Percentiles rank a stretch among this genome's conserved stretches.
phyloP scores from a whole-genome alignment of 2,329 filamentous ascomycete genomes.

The Fonsecaea multimorphosa region DNA sequence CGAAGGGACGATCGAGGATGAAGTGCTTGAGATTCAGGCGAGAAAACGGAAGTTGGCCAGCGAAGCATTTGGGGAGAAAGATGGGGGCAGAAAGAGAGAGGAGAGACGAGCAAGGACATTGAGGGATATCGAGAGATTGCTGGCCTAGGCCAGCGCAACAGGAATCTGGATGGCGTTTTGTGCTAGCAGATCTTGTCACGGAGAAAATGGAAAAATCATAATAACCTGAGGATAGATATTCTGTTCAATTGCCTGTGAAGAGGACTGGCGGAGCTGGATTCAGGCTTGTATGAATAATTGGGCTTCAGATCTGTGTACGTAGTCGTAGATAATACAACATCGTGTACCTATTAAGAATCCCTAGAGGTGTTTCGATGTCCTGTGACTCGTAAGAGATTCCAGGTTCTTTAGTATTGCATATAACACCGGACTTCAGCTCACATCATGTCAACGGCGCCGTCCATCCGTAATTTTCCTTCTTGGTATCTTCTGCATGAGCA shows the following conservation, averaged over 20 bases:
- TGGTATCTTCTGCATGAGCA: neutral
- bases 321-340: too few relatives aligned
- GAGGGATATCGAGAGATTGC: slow-evolving; percentile 43
- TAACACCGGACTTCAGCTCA: neutral
- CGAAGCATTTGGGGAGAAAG: slow-evolving; percentile 78
- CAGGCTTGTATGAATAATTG: neutral
- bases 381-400: too few relatives aligned
- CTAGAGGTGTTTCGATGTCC: neutral
- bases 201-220: neutral
- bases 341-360: too few relatives aligned
- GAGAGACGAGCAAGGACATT: slow-evolving; percentile 42
- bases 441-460: neutral
- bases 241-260: slow-evolving; percentile 10
- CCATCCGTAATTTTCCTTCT: neutral
- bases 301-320: neutral
- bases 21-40: slow-evolving; percentile 76
- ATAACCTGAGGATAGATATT: slow-evolving; percentile 25
- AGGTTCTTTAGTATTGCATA: neutral
- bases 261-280: neutral
- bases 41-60: slow-evolving; percentile 79
- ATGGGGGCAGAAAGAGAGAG: slow-evolving; percentile 39
- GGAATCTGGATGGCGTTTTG: neutral
- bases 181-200: neutral
- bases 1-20: slow-evolving; percentile 79
- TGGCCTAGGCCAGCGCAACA: slow-evolving; percentile 20